phyloP scores from a whole-genome alignment of 768 basidiomycete genomes.

The Aureoboletus auriporus region DNA sequence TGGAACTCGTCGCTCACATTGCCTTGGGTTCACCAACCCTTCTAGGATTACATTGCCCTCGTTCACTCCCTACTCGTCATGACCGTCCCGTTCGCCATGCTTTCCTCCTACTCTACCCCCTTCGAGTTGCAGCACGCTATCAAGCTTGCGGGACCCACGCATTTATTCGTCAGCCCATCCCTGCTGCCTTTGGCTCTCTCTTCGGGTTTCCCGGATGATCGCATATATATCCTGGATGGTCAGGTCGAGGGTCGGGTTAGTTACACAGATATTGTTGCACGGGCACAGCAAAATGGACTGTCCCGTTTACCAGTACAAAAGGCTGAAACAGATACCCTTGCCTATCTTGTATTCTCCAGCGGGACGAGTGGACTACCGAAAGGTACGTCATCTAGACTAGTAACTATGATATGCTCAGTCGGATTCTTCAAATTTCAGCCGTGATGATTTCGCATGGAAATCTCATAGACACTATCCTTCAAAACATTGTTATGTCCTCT shows the following conservation, averaged over 20 bases:
- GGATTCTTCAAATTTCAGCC: constrained; percentile 32
- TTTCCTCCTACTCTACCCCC: constrained; percentile 54
- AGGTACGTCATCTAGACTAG: constrained; percentile 35
- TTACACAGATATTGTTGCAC: constrained; percentile 42
- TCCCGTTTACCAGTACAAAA: constrained; percentile 41
- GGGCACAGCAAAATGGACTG: constrained; percentile 33
- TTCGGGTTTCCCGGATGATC: constrained; percentile 35
- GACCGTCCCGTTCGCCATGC: constrained; percentile 49
- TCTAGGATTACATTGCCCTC: too few relatives aligned
- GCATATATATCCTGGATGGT: constrained; percentile 50
- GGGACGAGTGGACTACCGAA: constrained; percentile 77
- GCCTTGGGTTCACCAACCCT: too few relatives aligned
- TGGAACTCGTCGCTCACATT: neutral
- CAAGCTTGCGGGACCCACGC: constrained; percentile 44
- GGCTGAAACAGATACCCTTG: constrained; percentile 51
- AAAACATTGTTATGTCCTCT: constrained; percentile 31
- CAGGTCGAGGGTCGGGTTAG: constrained; percentile 36
- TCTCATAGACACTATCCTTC: constrained; percentile 41
- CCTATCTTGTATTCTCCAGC: constrained; percentile 73
- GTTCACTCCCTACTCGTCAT: constrained; percentile 17
- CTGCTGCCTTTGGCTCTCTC: constrained; percentile 40
- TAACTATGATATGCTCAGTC: neutral
- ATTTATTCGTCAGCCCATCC: constrained; percentile 49
- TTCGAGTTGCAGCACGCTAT: constrained; percentile 53
- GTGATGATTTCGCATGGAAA: constrained; percentile 77